Conservation (phyloP, 495 filamentous ascomycete genomes). For the Lophiostoma macrostomum region DNA sequence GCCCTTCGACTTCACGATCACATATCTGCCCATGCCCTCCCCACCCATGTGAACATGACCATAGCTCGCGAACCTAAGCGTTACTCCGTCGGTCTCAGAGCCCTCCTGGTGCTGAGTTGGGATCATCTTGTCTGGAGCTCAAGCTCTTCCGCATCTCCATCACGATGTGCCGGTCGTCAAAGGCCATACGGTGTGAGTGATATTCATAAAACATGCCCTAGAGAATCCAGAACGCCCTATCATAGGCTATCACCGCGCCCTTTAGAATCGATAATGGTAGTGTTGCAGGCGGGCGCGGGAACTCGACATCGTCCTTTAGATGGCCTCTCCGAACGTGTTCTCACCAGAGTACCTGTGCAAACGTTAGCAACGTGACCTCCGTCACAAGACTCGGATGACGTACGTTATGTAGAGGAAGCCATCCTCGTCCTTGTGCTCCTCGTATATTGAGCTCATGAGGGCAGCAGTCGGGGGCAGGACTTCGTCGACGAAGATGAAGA, state of each 20-base stretch:
- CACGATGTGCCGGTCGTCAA: too few relatives aligned
- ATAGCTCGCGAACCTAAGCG: too few relatives aligned
- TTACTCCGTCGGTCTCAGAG: too few relatives aligned
- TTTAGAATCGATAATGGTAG: constrained; percentile 11
- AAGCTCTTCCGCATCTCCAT: too few relatives aligned
- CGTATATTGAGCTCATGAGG: constrained; percentile 99
- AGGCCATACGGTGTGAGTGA: too few relatives aligned
- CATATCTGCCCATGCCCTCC: too few relatives aligned
- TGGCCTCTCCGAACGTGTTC: constrained; percentile 85
- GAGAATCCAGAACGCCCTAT: constrained; percentile 20
- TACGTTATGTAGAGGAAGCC: constrained; percentile 69
- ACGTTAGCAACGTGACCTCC: constrained; percentile 7
- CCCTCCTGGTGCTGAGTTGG: too few relatives aligned
- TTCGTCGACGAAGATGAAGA: constrained; percentile 99
- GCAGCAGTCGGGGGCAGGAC: constrained; percentile 95
- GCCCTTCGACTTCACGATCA: too few relatives aligned
- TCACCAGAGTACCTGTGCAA: constrained; percentile 90
- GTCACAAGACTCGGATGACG: too few relatives aligned
- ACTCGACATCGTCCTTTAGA: constrained; percentile 1
- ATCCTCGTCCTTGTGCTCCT: constrained; percentile 84
- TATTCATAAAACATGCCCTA: too few relatives aligned
- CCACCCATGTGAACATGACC: too few relatives aligned
- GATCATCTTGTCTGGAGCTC: too few relatives aligned
- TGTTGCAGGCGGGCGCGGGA: not conserved
- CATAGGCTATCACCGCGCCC: constrained; percentile 20